Base-by-base conservation (phyloP, 768 basidiomycete genomes). In the Coprinopsis marcescibilis region DNA sequence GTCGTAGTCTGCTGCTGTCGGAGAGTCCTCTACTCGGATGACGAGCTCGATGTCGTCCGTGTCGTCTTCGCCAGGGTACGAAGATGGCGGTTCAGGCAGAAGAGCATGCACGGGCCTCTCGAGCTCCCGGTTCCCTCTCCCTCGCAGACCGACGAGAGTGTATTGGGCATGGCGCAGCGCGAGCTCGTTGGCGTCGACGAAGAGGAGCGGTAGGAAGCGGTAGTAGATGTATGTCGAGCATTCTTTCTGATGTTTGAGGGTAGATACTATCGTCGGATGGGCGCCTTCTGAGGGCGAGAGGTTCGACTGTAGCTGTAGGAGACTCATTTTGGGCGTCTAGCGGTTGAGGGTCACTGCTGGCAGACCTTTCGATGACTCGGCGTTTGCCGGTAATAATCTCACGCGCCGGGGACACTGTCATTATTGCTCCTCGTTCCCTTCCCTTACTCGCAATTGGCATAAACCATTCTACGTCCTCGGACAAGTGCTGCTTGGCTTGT, bases 111-210 rank as follows among this genome's bases (percentile, higher is more conserved):
- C 66, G 4, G 76, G 76, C 21, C 67, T 66, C 52, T 77, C 76
- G 15, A 76, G 55, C 43, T 75, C 73, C n/a, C 61, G 60, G 3
- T 61, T 61, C 20, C 73, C 74, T 61, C 65, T 66, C 39, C 72
- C 65, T 20, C 53, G 53, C 19, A 44, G 13, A 14, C 35, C 48
- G 8, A 49, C 25, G 54, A 72, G 73, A 0, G 61, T 60, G 50
- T 73, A 78, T 4, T 60, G 60, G 0, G 55, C 46, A 19, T 58
- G 55, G 24, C 70, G 53, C 44, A 72, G 65, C 4, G 57, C 58
- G 12, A 78, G 68, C 47, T 76, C 76, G 55, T 75, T 72, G 0
- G 70, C 68, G 53, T 78, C 74, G 29, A 75, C 64, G 54, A 76
- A 76, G 13, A 75, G 48, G 8, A 70, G 56, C 0, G 69, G 65